Percentiles rank a stretch among this genome's conserved stretches.
Conservation (phyloP, 768 basidiomycete species). For the Xerocomellus dryophilus region DNA sequence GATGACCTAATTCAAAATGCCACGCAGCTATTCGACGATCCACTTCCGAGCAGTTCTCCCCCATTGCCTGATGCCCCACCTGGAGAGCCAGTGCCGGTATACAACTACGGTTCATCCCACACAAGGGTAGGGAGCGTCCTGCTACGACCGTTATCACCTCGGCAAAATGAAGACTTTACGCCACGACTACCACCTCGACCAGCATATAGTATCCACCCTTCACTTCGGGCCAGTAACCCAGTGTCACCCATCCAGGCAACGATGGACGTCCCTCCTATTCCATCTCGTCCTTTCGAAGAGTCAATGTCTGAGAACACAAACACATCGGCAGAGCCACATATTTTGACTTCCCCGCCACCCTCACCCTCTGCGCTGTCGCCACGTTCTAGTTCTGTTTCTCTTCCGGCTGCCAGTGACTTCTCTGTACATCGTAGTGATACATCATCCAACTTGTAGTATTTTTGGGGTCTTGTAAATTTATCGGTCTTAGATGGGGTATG, state of each 20-base stretch:
- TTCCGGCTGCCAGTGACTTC: conserved; percentile 6
- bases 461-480: conserved; percentile 3
- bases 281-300: conserved; percentile 28
- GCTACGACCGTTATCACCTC: conserved; percentile 21
- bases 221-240: conserved; percentile 49
- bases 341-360: conserved; percentile 13
- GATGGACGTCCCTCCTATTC: conserved; percentile 31
- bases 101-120: conserved; percentile 67
- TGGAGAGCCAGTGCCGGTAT: conserved; percentile 55
- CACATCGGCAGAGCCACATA: conserved; percentile 6
- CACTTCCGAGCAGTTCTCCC: conserved; percentile 51
- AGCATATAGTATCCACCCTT: conserved; percentile 74
- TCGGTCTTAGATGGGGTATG: neutral
- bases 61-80: conserved; percentile 72
- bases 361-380: conserved; percentile 20
- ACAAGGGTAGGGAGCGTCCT: conserved; percentile 59
- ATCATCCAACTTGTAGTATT: conserved; percentile 14
- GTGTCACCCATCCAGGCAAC: conserved; percentile 46
- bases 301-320: conserved; percentile 2
- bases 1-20: conserved; percentile 81
- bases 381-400: conserved; percentile 13
- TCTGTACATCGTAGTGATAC: conserved; percentile 8
- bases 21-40: conserved; percentile 61
- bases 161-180: conserved; percentile 61
- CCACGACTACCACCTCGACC: conserved; percentile 70